These are phyloP conservation scores for Ophiostoma ulmi DNA, from an alignment of 2,329 filamentous ascomycete species.

Conservation along the genomic window DNA sequence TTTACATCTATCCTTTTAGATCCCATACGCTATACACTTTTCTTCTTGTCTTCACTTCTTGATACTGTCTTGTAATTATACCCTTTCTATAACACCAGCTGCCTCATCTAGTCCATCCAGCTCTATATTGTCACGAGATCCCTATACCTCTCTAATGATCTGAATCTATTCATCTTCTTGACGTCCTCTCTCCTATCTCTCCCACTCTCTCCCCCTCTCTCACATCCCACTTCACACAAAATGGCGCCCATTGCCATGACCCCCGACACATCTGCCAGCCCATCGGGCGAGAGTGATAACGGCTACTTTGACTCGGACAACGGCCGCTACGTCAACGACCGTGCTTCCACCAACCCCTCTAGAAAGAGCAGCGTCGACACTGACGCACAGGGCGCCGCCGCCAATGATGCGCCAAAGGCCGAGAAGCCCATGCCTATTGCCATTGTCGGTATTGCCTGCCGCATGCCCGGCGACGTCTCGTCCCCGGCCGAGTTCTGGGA, in stretches of 20 bases:
- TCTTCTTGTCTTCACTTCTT: not conserved
- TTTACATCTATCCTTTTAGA: not conserved
- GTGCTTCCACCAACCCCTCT: slow-evolving; percentile 6
- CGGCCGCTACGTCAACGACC: slow-evolving; percentile 30
- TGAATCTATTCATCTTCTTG: not conserved
- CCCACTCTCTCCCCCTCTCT: not conserved
- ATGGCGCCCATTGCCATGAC: slow-evolving; percentile 31
- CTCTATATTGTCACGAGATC: not conserved
- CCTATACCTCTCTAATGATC: not conserved
- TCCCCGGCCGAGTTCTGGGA: slow-evolving; percentile 25
- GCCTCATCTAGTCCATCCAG: not conserved
- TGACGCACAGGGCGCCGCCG: slow-evolving; percentile 2
- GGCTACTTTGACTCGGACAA: slow-evolving; percentile 28
- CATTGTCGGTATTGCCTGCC: slow-evolving; percentile 25
- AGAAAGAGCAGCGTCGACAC: slow-evolving; percentile 4
- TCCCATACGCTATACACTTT: not conserved
- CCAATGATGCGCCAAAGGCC: slow-evolving; percentile 8
- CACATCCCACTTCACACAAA: not conserved
- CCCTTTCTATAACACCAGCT: not conserved
- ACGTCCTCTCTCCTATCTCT: too few relatives aligned
- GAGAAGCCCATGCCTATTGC: slow-evolving; percentile 30
- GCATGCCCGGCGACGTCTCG: slow-evolving; percentile 23
- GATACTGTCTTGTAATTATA: not conserved
- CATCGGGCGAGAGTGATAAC: slow-evolving; percentile 31
- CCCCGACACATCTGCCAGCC: slow-evolving; percentile 32